These are phyloP conservation scores for Pythium grandisporangium DNA, from an alignment of 352 stramenopile genomes.

Conservation along the genomic window DNA sequence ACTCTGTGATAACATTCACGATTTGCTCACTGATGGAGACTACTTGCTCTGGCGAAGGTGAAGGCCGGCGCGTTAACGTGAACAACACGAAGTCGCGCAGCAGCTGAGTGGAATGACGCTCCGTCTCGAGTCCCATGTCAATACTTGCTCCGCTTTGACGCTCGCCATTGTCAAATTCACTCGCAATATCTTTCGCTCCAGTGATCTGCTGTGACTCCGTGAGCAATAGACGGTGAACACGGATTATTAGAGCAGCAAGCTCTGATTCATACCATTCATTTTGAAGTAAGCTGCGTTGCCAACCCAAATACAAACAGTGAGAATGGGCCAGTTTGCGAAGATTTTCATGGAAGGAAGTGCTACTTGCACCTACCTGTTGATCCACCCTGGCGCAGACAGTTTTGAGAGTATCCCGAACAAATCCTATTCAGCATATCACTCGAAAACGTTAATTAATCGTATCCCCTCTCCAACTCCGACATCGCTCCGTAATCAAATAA, in stretches of 20 bases:
- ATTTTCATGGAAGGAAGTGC: too few relatives aligned
- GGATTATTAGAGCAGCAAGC: slow-evolving; percentile 4
- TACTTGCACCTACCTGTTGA: slow-evolving; percentile 17
- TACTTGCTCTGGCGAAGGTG: too few relatives aligned
- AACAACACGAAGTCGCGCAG: slow-evolving; percentile 13
- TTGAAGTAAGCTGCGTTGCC: slow-evolving; percentile 7
- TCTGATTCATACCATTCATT: slow-evolving; percentile 16
- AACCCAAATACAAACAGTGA: not conserved
- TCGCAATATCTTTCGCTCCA: slow-evolving; percentile 8
- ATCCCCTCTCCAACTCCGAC: too few relatives aligned
- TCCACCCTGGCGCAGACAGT: slow-evolving; percentile 24
- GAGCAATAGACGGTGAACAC: slow-evolving; percentile 6
- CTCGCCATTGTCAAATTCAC: slow-evolving; percentile 3
- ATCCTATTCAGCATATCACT: slow-evolving; percentile 22
- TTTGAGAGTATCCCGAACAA: slow-evolving; percentile 15
- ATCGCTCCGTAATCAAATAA: too few relatives aligned
- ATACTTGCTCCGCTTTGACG: not conserved
- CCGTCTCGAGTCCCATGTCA: not conserved
- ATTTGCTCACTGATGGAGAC: too few relatives aligned
- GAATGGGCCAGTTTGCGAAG: too few relatives aligned
- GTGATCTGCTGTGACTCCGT: slow-evolving; percentile 10
- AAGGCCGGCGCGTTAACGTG: too few relatives aligned
- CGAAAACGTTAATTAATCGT: too few relatives aligned
- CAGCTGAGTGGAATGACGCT: not conserved
- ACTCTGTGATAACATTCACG: too few relatives aligned